Evolutionary conservation across 2,329 filamentous ascomycete genomes (phyloP), one percentile per base, ranked within the genome.

Genomic region (Fusarium sp.): DNA sequence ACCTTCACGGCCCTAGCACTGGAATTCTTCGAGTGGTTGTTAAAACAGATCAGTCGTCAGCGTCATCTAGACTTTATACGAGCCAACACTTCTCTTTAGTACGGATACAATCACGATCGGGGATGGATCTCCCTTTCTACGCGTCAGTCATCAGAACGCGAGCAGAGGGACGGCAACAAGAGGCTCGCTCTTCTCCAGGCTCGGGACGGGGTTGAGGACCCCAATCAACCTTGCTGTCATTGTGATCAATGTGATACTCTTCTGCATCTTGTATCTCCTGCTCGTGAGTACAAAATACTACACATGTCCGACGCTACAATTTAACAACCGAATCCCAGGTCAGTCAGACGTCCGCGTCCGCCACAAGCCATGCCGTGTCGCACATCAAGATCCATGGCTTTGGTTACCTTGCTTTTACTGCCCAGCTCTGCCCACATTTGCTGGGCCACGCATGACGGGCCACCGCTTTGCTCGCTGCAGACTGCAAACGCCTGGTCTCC

Each of bases 281-380:
- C 55, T 62, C 41, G 34, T 57, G 56, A 62, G n/a, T 67, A 66
- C 65, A 57, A 55, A 30, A 57, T 70, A 59, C 50, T 48, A 68
- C 71, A 51, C 51, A 56, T 68, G 71, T 74, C 62, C 32, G 48
- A 64, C 63, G 55, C 39, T 57, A 66, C 59, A 69, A 65, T 64
- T 69, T 56, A 39, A 64, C 24, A 56, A 28, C 56, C 42, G 51
- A 59, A 68, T 65, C 55, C n/a, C 45, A 64, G 56, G 47, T 57
- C 51, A 54, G 36, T 50, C 58, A 64, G 34, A 67, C 50, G 55
- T 45, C 61, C 56, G 32, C 64, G 55, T 48, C 58, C 58, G 32
- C 66, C 68, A 76, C 58, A 58, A 69, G 56, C 70, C 62, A 66
- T 72, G 65, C 66, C 67, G 54, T 77, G 74, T 74, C 70, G 62